Conservation (phyloP, 768 basidiomycete genomes). For the Termitomyces eurrhizus region DNA sequence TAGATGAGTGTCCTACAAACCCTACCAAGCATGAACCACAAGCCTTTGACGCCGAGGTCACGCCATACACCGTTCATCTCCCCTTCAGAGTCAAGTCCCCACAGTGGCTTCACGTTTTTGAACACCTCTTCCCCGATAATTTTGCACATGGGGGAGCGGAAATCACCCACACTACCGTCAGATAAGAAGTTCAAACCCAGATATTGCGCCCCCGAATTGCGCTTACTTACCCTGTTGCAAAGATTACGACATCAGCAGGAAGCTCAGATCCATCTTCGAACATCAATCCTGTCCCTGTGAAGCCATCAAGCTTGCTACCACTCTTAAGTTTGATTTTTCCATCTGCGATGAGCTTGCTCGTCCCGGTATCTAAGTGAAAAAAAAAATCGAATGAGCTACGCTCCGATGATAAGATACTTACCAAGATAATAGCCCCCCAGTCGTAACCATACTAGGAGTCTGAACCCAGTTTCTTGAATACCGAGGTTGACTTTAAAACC, state of each 20-base stretch:
- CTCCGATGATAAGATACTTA: constrained; percentile 17
- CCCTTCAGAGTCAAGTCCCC: constrained; percentile 63
- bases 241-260: too few species aligned
- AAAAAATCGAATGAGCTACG: not conserved
- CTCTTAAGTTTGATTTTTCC: constrained; percentile 70
- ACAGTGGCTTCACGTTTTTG: constrained; percentile 42
- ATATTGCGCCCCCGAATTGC: too few species aligned
- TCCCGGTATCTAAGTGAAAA: constrained; percentile 43
- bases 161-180: constrained; percentile 36
- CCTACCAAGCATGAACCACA: constrained; percentile 59
- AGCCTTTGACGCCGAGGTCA: constrained; percentile 44
- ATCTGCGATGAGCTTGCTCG: constrained; percentile 52
- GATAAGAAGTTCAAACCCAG: not conserved
- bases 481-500: constrained; percentile 58
- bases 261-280: too few species aligned
- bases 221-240: constrained; percentile 26
- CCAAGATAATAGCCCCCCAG: constrained; percentile 70
- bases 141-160: constrained; percentile 30
- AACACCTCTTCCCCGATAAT: constrained; percentile 42
- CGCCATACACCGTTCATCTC: constrained; percentile 48
- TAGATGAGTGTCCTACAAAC: not conserved
- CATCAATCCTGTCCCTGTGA: too few species aligned
- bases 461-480: constrained; percentile 46
- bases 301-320: constrained; percentile 28
- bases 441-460: constrained; percentile 42